These are phyloP conservation scores for Colletotrichum theobromicola DNA, from an alignment of 2,329 filamentous ascomycete species.

Conservation along the genomic window DNA sequence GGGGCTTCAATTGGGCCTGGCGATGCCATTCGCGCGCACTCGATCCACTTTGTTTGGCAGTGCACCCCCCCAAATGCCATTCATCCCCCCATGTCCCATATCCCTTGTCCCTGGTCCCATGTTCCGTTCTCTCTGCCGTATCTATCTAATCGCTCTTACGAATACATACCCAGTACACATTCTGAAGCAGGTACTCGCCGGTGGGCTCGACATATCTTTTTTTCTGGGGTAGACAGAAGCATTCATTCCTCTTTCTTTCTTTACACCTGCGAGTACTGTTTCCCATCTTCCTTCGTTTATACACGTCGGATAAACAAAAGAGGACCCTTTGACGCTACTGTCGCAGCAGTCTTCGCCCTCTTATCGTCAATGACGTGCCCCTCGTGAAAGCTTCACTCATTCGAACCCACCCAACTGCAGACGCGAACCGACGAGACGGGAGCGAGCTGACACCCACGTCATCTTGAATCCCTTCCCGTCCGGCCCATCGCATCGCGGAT, in stretches of 20 bases:
- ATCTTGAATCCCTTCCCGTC: neutral
- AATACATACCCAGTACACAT: neutral
- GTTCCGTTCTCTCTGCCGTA: neutral
- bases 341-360: neutral
- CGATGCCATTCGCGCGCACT: neutral
- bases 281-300: neutral
- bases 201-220: neutral
- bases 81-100: neutral
- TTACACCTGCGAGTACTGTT: neutral
- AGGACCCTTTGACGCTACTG: neutral
- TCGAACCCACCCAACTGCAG: neutral
- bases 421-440: neutral
- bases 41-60: slow-evolving; percentile 1
- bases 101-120: neutral
- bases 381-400: neutral
- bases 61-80: neutral
- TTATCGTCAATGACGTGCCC: slow-evolving; percentile 8
- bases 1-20: neutral
- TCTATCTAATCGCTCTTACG: slow-evolving; percentile 12
- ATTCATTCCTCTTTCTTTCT: neutral
- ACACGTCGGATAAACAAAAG: neutral
- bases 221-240: neutral
- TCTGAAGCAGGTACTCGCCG: neutral
- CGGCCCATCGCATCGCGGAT: neutral
- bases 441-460: neutral